Percentiles rank a stretch among this genome's conserved stretches.
phyloP scores from a whole-genome alignment of 345 rosid genomes.

The Eucalyptus guilfoylei region DNA sequence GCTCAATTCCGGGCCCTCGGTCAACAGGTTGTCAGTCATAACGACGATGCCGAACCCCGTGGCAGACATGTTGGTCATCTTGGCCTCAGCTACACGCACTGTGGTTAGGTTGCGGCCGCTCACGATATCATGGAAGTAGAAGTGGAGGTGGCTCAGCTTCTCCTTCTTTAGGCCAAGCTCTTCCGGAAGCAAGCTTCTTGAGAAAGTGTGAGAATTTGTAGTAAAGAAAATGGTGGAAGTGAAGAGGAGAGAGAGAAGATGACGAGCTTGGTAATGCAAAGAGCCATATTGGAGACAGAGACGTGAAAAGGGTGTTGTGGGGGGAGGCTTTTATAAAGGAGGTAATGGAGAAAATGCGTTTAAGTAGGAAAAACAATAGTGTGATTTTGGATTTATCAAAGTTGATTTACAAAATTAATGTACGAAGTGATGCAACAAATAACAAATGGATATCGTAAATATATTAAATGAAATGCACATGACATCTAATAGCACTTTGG shows the following conservation, averaged over 20 bases:
- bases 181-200: not conserved
- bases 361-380: not conserved
- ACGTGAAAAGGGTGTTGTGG: not conserved
- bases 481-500: not conserved
- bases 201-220: not conserved
- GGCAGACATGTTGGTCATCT: not conserved
- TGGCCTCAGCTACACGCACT: not conserved
- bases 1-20: no score
- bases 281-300: not conserved
- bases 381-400: not conserved
- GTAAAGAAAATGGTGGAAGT: not conserved
- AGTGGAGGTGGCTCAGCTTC: not conserved
- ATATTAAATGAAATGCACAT: not conserved
- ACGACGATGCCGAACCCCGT: not conserved
- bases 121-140: not conserved
- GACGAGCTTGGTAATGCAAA: not conserved
- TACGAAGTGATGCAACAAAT: not conserved
- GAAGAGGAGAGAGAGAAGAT: not conserved
- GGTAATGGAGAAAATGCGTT: not conserved
- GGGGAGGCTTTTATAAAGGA: not conserved
- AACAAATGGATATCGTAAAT: not conserved
- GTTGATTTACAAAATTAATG: not conserved
- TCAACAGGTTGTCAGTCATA: not conserved
- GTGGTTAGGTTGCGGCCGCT: rapidly evolving
- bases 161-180: not conserved